Evolutionary conservation across 495 filamentous ascomycete species (phyloP).

Genomic region (Baudoinia panamericana): DNA sequence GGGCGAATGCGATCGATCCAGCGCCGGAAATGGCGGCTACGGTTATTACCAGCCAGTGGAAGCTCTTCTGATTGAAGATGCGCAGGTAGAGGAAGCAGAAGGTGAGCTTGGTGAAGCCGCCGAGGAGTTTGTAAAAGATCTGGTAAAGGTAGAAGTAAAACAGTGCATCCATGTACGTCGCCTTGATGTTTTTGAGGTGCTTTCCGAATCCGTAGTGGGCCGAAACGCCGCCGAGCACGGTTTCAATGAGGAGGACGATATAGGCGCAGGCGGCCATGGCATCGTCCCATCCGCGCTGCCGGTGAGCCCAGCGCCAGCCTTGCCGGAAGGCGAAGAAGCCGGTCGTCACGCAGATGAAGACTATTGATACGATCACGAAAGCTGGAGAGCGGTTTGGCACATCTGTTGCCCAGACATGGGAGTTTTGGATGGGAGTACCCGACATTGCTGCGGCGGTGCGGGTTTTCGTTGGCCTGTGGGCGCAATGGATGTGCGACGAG

Average conservation of each 20-base stretch:
- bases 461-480: no score
- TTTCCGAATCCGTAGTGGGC: slow-evolving; percentile 12
- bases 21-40: slow-evolving; percentile 1
- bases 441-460: no score
- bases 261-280: slow-evolving; percentile 10
- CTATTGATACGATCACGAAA: slow-evolving; percentile 9
- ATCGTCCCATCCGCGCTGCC: slow-evolving; percentile 8
- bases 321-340: slow-evolving; percentile 6
- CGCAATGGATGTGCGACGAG: no score
- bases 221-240: slow-evolving; percentile 7
- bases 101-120: slow-evolving; percentile 13
- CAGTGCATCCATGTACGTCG: slow-evolving; percentile 1
- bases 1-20: slow-evolving; percentile 4
- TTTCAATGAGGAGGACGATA: slow-evolving; percentile 5
- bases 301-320: slow-evolving; percentile 9
- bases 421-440: no score
- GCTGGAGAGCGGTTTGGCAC: slow-evolving; percentile 2
- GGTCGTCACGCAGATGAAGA: slow-evolving; percentile 9
- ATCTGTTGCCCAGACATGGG: background rate
- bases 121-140: slow-evolving; percentile 13
- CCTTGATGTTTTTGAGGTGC: slow-evolving; percentile 2
- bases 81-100: slow-evolving; percentile 12
- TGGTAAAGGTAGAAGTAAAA: slow-evolving; percentile 12
- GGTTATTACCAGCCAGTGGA: slow-evolving; percentile 1
- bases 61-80: slow-evolving; percentile 11